Base-by-base conservation (phyloP, 176 grass and related monocot genomes). In the Rhynchospora breviuscula region DNA sequence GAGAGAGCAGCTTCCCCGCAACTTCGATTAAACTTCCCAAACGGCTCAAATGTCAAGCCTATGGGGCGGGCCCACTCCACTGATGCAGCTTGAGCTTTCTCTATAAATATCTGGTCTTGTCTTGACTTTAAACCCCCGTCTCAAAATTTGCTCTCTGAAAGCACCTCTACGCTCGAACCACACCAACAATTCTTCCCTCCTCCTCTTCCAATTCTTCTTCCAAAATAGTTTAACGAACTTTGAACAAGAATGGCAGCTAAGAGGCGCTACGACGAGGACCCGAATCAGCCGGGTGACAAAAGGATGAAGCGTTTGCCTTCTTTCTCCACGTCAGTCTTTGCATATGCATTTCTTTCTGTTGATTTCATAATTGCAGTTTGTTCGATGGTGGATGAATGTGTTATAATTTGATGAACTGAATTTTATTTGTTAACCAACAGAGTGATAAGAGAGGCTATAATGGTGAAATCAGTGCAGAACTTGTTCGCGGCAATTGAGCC, bases 361-460 rank as follows among this genome's bases (percentile, higher is more conserved):
- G 4, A 33, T 14, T 11, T 65, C 45, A 19, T 17, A 56, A 67
- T 81, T 22, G 25, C 4, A 52, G 10, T 13, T 68, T 26, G 46
- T 52, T 51, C 49, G n/a, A 74, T 67, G 22, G 10, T 67, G 22
- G 10, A 33, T 74, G 35, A 70, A 31, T 52, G n/a, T 29, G 23
- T 54, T 78, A 35, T 31, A 31, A 57, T 5, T 49, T 75, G 11
- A 52, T 1, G 14, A 18, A 10, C 9, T 40, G 35, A 40, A 40
- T 22, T 62, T n/a, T 29, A 25, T 48, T 47, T 68, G 26, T 33
- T n/a, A 26, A n/a, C 12, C 68, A 63, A 5, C 85, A 99, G 93
- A 79, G 93, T 96, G 57, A 92, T 96, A 77, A 64, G 53, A 49
- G 97, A 99, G 67, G 97, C 93, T 49, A 67, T 91, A 89, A 63